Base-by-base conservation (phyloP, 139 green algal genomes). In the Micractinium sp. region DNA sequence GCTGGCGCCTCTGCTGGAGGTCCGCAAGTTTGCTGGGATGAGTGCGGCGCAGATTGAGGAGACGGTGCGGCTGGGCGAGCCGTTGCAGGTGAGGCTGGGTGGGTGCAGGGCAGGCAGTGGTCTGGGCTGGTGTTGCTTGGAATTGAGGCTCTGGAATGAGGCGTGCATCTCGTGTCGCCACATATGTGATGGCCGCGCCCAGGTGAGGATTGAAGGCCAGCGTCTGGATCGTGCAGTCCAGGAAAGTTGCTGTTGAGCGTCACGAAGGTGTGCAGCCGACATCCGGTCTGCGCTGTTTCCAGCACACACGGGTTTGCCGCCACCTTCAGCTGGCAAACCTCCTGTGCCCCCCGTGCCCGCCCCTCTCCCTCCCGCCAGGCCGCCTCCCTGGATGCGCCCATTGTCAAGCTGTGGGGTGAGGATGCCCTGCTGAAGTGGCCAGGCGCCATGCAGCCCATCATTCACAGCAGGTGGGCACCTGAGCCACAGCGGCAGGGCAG, bases 361-460 rank as follows among this genome's bases (percentile, higher is more conserved):
- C 63, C 73, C n/a, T 41, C n/a, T 53, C 47, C 33, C 76, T 76
- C 16, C n/a, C n/a, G 85, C 15, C 84, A 93, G 69, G 73, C 78
- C 33, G 12, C 76, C 35, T 81, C 69, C 22, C 38, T 53, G 66
- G 86, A 89, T 15, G 89, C 67, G 3, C 80, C 81, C 15, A 38
- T 74, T 2, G 71, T 94, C 31, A 95, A 96, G 90, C 87, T 98
- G 80, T 96, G 93, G 87, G 96, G 96, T 19, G 96, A 99, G 90
- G 97, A 99, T 71, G 96, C 97, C 5, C 89, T 99, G 78, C 89
- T 98, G 76, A 92, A 94, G 81, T 98, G 95, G 95, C 96, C 96
- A 3, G 96, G 96, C 9, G 97, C 96, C 31, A 81, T 93, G 75
- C 75, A 81, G 75, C 75, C 36, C 75, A 81, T 79, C 73, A 79